Conservation (phyloP, 805 yeast genomes). For the Candida corydali region DNA sequence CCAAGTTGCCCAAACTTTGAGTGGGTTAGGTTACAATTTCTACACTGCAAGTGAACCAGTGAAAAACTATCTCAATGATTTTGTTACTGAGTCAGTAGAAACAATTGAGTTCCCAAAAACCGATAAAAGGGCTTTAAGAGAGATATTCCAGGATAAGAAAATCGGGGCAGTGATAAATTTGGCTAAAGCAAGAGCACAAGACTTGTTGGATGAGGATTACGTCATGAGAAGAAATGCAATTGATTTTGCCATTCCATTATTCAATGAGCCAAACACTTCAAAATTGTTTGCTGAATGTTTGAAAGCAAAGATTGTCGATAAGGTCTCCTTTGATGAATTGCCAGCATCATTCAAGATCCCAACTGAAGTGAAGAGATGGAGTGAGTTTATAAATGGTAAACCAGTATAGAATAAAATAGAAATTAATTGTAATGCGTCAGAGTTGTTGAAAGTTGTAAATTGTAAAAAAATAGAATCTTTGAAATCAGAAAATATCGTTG, state of each 20-base stretch:
- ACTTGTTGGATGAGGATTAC: slow-evolving; percentile 82
- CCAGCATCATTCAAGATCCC: slow-evolving; percentile 58
- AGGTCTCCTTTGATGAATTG: slow-evolving; percentile 45
- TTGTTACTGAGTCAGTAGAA: slow-evolving; percentile 46
- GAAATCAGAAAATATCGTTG: too few relatives aligned
- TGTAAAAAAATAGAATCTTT: too few relatives aligned
- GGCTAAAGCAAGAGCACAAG: slow-evolving; percentile 86
- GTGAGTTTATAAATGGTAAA: slow-evolving; percentile 93
- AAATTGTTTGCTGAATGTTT: slow-evolving; percentile 80
- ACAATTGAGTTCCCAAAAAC: slow-evolving; percentile 88
- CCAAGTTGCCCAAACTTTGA: slow-evolving; percentile 63
- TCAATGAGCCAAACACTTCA: slow-evolving; percentile 95
- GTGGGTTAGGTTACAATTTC: slow-evolving; percentile 75
- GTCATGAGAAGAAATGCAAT: slow-evolving; percentile 99
- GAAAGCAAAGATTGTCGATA: slow-evolving; percentile 58
- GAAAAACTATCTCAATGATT: slow-evolving; percentile 58
- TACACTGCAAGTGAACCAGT: slow-evolving; percentile 74
- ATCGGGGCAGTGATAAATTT: slow-evolving; percentile 87
- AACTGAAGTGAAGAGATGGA: slow-evolving; percentile 89
- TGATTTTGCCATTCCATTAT: slow-evolving; percentile 93
- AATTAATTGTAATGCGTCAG: too few relatives aligned
- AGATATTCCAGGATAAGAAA: slow-evolving; percentile 82
- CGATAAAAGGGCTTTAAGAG: slow-evolving; percentile 90
- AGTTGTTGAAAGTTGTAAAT: too few relatives aligned
- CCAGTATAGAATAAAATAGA: slow-evolving; percentile 72